Evolutionary conservation across 2,329 filamentous ascomycete species (phyloP), one percentile per base, ranked within the genome.

Genomic region (Verticillium klebahnii): DNA sequence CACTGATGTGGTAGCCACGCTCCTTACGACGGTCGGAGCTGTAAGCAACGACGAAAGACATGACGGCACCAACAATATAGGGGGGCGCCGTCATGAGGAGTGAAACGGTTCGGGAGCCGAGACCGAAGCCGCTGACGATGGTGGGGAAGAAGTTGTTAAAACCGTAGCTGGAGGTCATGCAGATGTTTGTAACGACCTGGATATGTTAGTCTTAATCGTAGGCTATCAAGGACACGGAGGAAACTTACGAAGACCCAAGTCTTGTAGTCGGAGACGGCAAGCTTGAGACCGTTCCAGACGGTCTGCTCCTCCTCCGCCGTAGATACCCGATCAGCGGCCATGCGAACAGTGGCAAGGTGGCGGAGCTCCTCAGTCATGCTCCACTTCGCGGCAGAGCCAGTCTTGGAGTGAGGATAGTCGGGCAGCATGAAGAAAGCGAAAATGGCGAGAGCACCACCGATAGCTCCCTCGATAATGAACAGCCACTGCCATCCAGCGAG

Each of bases 141-240:
- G 80, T 84, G 0, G 87, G 87, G 72, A 89, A 89, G 74, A 88
- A 88, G 68, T 88, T 88, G 56, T 86, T 84, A 67, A 88, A 87
- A 1, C 81, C 83, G 67, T 85, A 82, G 0, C 78, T 78, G 1
- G 84, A 85, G 82, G 67, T 86, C 82, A 2, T 86, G 71, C 25
- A 85, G 71, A 2, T 82, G 76, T 59, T 86, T 85, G 1, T 85
- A 63, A 63, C 39, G 39, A 45, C 39, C 39, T 45, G 19, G 3
- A 8, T 9, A n/a, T 0, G 17, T 45, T n/a, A 45, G 39, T n/a
- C 19, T n/a, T 5, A 45, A n/a, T n/a, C 36, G 36, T 15, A 12
- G 1, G 12, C 2, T 15, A 15, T 15, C 15, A 37, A 15, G 11
- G 11, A 37, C 36, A 37, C 15, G 36, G 17, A n/a, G 8, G n/a